These are phyloP conservation scores for Boeremia exigua DNA, from an alignment of 2,329 filamentous ascomycete species.

Conservation along the genomic window DNA sequence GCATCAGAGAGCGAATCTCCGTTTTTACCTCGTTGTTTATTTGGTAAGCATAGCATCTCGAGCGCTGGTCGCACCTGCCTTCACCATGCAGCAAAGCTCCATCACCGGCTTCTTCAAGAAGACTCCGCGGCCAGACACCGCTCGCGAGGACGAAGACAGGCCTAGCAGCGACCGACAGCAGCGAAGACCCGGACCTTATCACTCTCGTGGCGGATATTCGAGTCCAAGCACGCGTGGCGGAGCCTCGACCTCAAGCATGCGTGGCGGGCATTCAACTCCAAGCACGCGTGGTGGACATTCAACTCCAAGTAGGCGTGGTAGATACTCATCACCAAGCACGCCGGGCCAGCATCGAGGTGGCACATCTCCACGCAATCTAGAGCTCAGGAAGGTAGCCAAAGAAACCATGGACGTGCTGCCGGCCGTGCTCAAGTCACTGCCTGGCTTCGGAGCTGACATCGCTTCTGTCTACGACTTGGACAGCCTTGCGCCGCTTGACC, in stretches of 20 bases:
- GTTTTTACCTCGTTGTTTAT: too few relatives aligned
- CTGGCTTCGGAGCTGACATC: slow-evolving; percentile 23
- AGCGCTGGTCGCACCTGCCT: not conserved
- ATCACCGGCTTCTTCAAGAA: slow-evolving; percentile 31
- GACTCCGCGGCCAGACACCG: slow-evolving; percentile 9
- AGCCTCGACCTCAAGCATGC: not conserved
- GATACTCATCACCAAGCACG: slow-evolving; percentile 3
- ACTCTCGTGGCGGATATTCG: slow-evolving; percentile 2
- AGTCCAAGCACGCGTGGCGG: slow-evolving; percentile 5
- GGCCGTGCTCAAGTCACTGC: slow-evolving; percentile 24
- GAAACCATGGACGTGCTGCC: slow-evolving; percentile 36
- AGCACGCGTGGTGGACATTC: not conserved
- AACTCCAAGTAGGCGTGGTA: not conserved
- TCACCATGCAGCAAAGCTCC: slow-evolving; percentile 31
- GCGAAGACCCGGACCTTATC: slow-evolving; percentile 26
- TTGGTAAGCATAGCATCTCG: not conserved
- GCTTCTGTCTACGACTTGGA: slow-evolving; percentile 27
- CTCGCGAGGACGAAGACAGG: not conserved
- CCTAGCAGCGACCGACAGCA: slow-evolving; percentile 5
- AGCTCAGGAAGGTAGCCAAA: slow-evolving; percentile 31
- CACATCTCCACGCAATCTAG: slow-evolving; percentile 28
- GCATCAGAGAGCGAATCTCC: not conserved
- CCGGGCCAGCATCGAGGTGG: slow-evolving; percentile 22
- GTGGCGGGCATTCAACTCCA: not conserved
- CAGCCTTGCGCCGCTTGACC: slow-evolving; percentile 23